Percentiles rank a stretch among this genome's conserved stretches.
Conservation (phyloP, 768 basidiomycete genomes). For the Tulasnella sp. region DNA sequence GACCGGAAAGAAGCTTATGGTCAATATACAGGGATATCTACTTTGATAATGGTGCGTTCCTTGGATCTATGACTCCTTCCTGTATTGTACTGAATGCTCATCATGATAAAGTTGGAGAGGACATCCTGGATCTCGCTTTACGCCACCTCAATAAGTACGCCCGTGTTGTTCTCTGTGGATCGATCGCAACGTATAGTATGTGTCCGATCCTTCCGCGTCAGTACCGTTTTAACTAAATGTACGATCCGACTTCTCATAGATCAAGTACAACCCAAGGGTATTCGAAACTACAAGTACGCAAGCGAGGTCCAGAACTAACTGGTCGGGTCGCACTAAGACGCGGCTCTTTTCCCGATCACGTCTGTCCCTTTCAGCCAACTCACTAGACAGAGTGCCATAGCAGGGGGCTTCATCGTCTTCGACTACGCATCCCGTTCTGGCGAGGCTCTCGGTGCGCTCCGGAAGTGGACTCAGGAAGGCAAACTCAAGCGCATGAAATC, state of each 20-base stretch:
- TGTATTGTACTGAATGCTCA: background rate
- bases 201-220: slow-evolving; percentile 7
- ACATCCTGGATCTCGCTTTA: slow-evolving; percentile 70
- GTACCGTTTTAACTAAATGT: background rate
- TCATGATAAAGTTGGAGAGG: slow-evolving; percentile 36
- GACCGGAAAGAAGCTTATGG: background rate
- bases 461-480: slow-evolving; percentile 49
- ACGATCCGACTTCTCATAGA: slow-evolving; percentile 28
- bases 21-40: slow-evolving; percentile 42
- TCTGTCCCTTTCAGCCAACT: slow-evolving; percentile 47
- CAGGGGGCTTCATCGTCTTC: slow-evolving; percentile 82
- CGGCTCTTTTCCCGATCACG: slow-evolving; percentile 38
- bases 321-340: slow-evolving; percentile 37
- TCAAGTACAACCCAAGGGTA: slow-evolving; percentile 30
- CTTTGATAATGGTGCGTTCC: slow-evolving; percentile 55
- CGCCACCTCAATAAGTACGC: slow-evolving; percentile 66
- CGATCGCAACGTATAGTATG: slow-evolving; percentile 77
- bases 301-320: slow-evolving; percentile 17
- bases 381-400: slow-evolving; percentile 65
- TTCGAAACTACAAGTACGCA: background rate
- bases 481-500: slow-evolving; percentile 63
- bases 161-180: slow-evolving; percentile 73
- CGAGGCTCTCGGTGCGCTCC: slow-evolving; percentile 47
- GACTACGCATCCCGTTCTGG: slow-evolving; percentile 60
- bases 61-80: background rate